Evolutionary conservation across 192 early-diverging fungal genomes (phyloP).

Genomic region (Backusella parvicylindrica): DNA sequence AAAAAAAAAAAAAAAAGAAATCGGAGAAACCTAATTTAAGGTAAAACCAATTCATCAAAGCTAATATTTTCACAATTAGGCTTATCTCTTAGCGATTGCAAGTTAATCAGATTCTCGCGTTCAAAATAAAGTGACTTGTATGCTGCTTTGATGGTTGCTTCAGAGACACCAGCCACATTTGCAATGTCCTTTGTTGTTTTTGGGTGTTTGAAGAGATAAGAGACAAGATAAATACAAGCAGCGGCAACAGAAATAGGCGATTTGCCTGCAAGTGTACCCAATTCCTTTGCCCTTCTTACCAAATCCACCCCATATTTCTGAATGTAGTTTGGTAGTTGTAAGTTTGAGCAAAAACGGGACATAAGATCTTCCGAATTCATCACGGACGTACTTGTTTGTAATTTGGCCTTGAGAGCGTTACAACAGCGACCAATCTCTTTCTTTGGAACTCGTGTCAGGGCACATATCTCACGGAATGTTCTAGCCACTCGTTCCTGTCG

Average conservation of each 20-base stretch:
- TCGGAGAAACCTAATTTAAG: conserved; percentile 20
- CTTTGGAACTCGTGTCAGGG: conserved; percentile 86
- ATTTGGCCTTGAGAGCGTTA: conserved; percentile 59
- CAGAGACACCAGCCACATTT: conserved; percentile 84
- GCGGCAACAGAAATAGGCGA: conserved; percentile 91
- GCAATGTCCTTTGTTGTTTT: conserved; percentile 79
- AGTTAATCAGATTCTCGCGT: conserved; percentile 52
- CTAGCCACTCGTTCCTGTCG: conserved; percentile 77
- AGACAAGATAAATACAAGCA: conserved; percentile 86
- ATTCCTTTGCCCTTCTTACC: conserved; percentile 65
- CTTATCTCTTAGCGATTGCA: conserved; percentile 37
- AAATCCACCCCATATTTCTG: conserved; percentile 72
- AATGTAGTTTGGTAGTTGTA: conserved; percentile 67
- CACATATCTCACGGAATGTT: conserved; percentile 94
- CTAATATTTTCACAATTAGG: conserved; percentile 26
- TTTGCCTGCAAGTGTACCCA: conserved; percentile 86
- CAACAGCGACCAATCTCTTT: conserved; percentile 91
- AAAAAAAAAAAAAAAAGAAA: background rate
- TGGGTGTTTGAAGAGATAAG: conserved; percentile 64
- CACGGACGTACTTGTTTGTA: conserved; percentile 54
- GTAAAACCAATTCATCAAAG: conserved; percentile 40
- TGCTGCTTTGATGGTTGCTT: conserved; percentile 91
- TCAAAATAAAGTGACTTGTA: conserved; percentile 69
- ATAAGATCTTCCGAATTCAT: conserved; percentile 75
- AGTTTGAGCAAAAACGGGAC: conserved; percentile 78